Base-by-base conservation (phyloP, 371 early-diverging fungal genomes). In the Lichtheimia corymbifera region DNA sequence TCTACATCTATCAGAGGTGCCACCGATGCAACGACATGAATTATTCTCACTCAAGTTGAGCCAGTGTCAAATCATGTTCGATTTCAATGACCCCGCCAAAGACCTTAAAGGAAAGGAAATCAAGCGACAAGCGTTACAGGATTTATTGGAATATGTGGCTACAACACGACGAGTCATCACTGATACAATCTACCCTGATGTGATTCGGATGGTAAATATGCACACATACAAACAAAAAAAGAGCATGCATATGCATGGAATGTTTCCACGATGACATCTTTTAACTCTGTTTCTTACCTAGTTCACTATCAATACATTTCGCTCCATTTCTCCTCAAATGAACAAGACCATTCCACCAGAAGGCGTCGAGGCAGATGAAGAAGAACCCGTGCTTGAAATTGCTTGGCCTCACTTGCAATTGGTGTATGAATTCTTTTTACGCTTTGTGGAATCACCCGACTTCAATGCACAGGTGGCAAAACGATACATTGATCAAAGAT, bases 381-480 rank as follows among this genome's bases (percentile, higher is more conserved):
- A 98, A 70, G 99, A 98, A 71, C 97, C 97, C 3, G 91, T 94
- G 2, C 77, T 96, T 45, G 99, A 98, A 73, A 71, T 89, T 13
- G 95, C 96, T 15, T 98, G 99, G 99, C 97, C 98, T 25, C 99
- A 98, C 77, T 78, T 97, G 52, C 96, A 94, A 72, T 84, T 97
- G 49, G 97, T 98, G 7, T 98, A 98, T 75, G 96, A 95, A 68
- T 93, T 97, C 71, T 97, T 98, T 73, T 79, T 98, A 55, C 86
- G 97, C 53, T 97, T 97, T 72, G 89, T 97, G 30, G 99, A 98
- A 77, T 94, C 94, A 1, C 90, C 92, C 55, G 98, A 97, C 66
- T 98, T 98, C 79, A 96, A 95, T 80, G 88, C 93, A 52, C 93
- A 92, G 67, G 88, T 93, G 55, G 98, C 97, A 13, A 53, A 58